A percentile compares a stretch with the other conserved stretches of the same genome.
Evolutionary conservation across 805 yeast species (phyloP).

Genomic region (Candida saitoana): DNA sequence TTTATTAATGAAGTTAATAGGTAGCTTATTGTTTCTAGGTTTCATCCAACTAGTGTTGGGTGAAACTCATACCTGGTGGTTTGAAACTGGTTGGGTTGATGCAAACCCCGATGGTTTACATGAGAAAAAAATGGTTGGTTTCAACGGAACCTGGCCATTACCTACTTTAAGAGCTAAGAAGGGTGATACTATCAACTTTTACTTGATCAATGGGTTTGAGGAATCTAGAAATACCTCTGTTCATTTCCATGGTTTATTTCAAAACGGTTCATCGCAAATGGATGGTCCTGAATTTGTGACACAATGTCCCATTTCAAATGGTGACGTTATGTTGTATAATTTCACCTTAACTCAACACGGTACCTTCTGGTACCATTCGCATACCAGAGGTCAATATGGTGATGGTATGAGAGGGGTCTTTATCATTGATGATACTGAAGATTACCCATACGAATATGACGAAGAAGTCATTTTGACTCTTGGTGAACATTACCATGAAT

Average conservation of each 20-base stretch:
- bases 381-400: conserved; percentile 83
- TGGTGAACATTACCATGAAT: conserved; percentile 61
- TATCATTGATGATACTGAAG: conserved; percentile 61
- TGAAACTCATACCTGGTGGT: conserved; percentile 59
- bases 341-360: conserved; percentile 88
- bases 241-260: conserved; percentile 95
- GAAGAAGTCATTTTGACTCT: conserved; percentile 56
- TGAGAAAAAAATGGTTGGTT: conserved; percentile 57
- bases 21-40: conserved; percentile 11
- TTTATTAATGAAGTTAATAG: conserved; percentile 11
- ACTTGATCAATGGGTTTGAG: conserved; percentile 70
- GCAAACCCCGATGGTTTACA: conserved; percentile 66
- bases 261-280: conserved; percentile 67
- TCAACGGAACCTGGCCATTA: conserved; percentile 77
- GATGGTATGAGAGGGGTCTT: conserved; percentile 87
- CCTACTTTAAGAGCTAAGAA: conserved; percentile 74
- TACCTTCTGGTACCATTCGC: conserved; percentile 97
- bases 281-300: conserved; percentile 89
- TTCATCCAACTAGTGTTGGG: conserved; percentile 21
- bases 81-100: conserved; percentile 61
- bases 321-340: conserved; percentile 71
- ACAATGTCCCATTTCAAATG: conserved; percentile 91
- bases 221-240: conserved; percentile 61
- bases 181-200: conserved; percentile 74
- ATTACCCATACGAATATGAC: conserved; percentile 55